phyloP scores from a whole-genome alignment of 108 stramenopile genomes.

The Aurantiochytrium sp. region DNA sequence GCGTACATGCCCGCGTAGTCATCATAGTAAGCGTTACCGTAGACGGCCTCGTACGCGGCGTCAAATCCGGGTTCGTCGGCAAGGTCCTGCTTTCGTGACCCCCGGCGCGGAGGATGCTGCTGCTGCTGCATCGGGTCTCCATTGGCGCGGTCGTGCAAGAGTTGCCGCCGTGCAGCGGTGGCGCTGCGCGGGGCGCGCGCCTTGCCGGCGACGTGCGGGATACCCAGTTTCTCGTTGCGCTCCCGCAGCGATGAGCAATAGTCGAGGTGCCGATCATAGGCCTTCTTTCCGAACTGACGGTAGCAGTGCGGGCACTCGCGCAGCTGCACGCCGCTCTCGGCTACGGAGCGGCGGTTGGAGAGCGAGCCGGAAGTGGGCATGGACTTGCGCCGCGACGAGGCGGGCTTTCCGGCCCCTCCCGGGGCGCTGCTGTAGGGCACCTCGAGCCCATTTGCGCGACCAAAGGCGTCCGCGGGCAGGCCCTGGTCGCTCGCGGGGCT shows the following conservation, averaged over 20 bases:
- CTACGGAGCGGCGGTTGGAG: not conserved
- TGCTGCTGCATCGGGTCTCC: not conserved
- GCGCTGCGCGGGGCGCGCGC: not conserved
- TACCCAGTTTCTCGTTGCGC: not conserved
- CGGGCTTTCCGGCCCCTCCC: too few relatives aligned
- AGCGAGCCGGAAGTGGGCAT: not conserved
- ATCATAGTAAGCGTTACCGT: too few relatives aligned
- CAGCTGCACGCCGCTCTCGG: not conserved
- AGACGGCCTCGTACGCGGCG: too few relatives aligned
- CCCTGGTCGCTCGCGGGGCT: not conserved
- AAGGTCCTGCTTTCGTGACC: too few relatives aligned
- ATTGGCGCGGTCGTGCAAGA: not conserved
- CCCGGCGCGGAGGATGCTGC: too few relatives aligned
- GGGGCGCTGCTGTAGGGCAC: too few relatives aligned
- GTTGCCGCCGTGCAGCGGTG: too few relatives aligned
- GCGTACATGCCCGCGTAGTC: not conserved
- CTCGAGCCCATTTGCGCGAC: too few relatives aligned
- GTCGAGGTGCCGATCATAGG: not conserved
- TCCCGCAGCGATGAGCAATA: not conserved
- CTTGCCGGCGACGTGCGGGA: not conserved
- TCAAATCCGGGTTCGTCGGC: too few relatives aligned
- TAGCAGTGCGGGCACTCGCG: not conserved
- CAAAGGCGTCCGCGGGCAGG: too few relatives aligned
- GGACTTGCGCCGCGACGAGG: not conserved
- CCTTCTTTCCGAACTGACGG: conserved; percentile 11